phyloP scores from a whole-genome alignment of 2,329 filamentous ascomycete genomes.

The Penicillium sp. region DNA sequence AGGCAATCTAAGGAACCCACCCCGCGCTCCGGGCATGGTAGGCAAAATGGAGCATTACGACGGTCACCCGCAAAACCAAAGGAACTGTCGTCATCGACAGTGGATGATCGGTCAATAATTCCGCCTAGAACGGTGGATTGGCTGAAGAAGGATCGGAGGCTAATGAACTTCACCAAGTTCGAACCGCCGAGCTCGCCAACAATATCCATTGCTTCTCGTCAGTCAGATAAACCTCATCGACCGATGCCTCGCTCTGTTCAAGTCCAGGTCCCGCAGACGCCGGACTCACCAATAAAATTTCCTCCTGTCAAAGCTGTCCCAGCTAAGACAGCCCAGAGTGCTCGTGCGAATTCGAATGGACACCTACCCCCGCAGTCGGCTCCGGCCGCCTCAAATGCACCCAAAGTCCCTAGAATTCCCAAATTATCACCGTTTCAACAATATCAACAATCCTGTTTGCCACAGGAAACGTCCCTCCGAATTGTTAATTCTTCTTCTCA shows the following conservation, averaged over 20 bases:
- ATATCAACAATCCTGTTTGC: not conserved
- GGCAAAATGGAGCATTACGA: not conserved
- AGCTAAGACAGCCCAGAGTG: not conserved
- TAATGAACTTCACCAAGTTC: conserved; percentile 29
- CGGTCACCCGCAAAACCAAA: conserved; percentile 4
- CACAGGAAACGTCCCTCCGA: conserved; percentile 24
- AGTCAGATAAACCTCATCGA: conserved; percentile 12
- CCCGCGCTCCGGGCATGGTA: not conserved
- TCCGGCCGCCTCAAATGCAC: not conserved
- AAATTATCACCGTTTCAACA: not conserved
- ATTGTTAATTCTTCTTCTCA: conserved; percentile 39
- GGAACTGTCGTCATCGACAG: not conserved
- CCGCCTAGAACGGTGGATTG: conserved; percentile 15
- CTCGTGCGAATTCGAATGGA: not conserved
- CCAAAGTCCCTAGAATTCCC: not conserved
- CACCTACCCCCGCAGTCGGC: not conserved
- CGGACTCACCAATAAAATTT: not conserved
- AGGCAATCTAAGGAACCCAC: not conserved
- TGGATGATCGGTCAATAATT: conserved; percentile 3
- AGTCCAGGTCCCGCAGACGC: conserved; percentile 4
- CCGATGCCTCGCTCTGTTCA: conserved; percentile 3
- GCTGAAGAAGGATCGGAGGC: conserved; percentile 32
- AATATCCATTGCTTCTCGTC: conserved; percentile 22
- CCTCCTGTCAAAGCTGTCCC: not conserved
- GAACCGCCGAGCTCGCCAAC: conserved; percentile 41